Conservation (phyloP, 139 green algal genomes). For the Chlamydomonas incerta region DNA sequence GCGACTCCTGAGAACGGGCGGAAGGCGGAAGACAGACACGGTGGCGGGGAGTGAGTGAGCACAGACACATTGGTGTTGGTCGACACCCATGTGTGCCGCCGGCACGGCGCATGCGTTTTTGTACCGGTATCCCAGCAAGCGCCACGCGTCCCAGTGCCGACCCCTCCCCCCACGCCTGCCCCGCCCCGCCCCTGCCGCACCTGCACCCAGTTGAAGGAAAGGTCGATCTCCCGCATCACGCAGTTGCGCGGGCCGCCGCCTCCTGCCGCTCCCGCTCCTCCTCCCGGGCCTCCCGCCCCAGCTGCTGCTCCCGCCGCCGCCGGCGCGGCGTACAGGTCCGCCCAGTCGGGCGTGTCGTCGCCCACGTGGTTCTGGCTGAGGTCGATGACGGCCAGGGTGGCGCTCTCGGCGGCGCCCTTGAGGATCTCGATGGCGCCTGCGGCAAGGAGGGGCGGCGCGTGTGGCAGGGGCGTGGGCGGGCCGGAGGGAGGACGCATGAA, state of each 20-base stretch:
- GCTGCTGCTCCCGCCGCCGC: too few relatives aligned
- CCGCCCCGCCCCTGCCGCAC: too few relatives aligned
- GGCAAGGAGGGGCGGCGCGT: neutral
- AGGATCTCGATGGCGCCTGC: conserved; percentile 27
- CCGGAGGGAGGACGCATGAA: neutral
- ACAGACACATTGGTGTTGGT: too few relatives aligned
- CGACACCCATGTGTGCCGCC: too few relatives aligned
- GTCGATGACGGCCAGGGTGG: conserved; percentile 24
- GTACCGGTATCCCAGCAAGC: too few relatives aligned
- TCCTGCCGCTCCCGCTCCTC: too few relatives aligned
- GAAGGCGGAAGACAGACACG: too few relatives aligned
- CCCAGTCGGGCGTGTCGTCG: conserved; percentile 26
- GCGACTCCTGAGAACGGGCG: conserved; percentile 1
- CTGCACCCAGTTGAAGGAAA: conserved; percentile 44
- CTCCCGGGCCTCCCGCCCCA: too few relatives aligned
- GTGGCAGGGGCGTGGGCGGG: neutral
- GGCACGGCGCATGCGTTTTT: too few relatives aligned
- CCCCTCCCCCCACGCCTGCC: too few relatives aligned
- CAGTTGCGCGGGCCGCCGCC: neutral
- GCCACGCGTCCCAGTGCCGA: too few relatives aligned
- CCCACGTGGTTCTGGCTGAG: conserved; percentile 38
- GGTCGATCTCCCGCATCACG: conserved; percentile 25
- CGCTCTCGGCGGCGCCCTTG: conserved; percentile 13
- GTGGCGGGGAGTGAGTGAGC: neutral
- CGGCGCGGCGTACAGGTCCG: neutral